These are phyloP conservation scores for Plasmodium knowlesi DNA, from an alignment of 169 alveolate genomes.

Conservation along the genomic window DNA sequence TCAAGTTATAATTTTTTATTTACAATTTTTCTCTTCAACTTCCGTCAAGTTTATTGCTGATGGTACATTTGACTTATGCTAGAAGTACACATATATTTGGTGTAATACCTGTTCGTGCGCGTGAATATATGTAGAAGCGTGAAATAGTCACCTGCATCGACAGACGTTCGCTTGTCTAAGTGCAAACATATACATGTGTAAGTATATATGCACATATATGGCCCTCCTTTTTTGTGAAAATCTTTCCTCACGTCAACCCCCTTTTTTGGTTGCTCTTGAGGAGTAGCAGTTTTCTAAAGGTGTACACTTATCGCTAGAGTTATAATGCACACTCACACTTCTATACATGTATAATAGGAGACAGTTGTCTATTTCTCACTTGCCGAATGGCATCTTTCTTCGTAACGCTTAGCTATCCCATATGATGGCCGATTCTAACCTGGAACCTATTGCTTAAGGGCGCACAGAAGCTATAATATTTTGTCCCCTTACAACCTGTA, in stretches of 20 bases:
- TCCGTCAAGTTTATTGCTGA: neutral
- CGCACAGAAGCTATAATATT: neutral
- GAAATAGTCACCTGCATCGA: neutral
- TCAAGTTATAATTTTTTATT: neutral
- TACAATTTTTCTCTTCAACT: neutral
- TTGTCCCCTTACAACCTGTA: neutral
- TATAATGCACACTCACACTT: constrained; percentile 4
- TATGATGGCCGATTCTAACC: neutral
- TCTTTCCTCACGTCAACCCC: neutral
- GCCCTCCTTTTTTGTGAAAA: neutral
- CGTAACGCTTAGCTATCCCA: neutral
- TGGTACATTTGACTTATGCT: neutral
- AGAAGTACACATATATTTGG: neutral
- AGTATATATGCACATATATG: neutral
- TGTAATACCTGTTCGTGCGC: neutral
- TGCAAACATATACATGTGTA: neutral
- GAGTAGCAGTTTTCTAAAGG: neutral
- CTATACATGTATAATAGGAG: neutral
- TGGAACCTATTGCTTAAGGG: neutral
- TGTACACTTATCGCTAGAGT: neutral
- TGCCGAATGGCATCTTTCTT: neutral
- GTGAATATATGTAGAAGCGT: neutral
- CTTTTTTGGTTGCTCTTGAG: neutral
- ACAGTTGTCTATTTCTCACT: neutral
- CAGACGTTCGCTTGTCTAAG: neutral